These are phyloP conservation scores for Ceratobasidium sp. DNA, from an alignment of 1,284 basidiomycete species.

Conservation along the genomic window DNA sequence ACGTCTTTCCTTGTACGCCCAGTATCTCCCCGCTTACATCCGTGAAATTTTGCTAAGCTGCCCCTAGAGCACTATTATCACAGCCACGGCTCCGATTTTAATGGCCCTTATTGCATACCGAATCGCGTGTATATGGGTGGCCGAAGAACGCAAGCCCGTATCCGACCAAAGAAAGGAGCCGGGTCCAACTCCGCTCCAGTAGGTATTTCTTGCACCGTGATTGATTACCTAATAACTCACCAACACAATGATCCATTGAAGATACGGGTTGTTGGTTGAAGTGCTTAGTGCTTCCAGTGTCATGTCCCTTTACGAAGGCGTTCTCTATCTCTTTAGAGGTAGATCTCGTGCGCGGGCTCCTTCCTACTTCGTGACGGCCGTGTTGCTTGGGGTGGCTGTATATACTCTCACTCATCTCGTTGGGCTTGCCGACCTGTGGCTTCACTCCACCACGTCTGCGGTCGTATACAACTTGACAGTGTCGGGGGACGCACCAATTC, in stretches of 20 bases:
- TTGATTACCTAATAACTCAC: too few relatives aligned
- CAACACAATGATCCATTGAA: too few relatives aligned
- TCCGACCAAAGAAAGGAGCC: too few relatives aligned
- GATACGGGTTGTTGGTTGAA: too few relatives aligned
- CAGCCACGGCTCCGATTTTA: background rate
- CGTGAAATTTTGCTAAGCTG: background rate
- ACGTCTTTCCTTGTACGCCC: background rate
- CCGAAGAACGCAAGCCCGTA: too few relatives aligned
- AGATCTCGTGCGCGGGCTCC: background rate
- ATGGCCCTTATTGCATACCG: constrained; percentile 4
- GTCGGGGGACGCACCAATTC: background rate
- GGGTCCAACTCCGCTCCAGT: too few relatives aligned
- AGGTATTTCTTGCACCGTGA: too few relatives aligned
- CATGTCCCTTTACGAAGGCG: background rate
- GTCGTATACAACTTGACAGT: background rate
- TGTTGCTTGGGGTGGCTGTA: background rate
- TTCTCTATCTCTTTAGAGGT: background rate
- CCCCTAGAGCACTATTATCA: background rate
- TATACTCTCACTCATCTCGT: background rate
- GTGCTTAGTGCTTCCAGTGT: too few relatives aligned
- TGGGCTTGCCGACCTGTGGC: constrained; percentile 8
- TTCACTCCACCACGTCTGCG: background rate
- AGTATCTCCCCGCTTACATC: too few relatives aligned
- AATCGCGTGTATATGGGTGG: constrained; percentile 9
- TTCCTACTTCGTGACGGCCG: background rate